phyloP scores from a whole-genome alignment of 345 rosid genomes.

The Euphorbia pulcherrima region DNA sequence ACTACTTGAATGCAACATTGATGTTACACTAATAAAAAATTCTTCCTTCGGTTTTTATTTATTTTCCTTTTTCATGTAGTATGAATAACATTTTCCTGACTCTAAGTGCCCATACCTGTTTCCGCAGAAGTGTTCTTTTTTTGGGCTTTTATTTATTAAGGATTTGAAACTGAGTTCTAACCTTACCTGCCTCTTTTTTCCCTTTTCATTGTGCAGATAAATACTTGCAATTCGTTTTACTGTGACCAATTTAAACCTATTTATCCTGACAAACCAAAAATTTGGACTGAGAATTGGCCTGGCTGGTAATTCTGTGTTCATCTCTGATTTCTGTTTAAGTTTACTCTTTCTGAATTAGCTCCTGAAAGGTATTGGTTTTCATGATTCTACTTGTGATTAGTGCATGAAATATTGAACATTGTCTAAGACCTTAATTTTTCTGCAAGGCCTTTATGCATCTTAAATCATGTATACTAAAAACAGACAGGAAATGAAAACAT shows the following conservation, averaged over 20 bases:
- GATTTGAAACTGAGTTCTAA: not conserved
- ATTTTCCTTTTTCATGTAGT: not conserved
- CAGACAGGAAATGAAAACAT: not conserved
- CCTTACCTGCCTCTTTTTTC: not conserved
- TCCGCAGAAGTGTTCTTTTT: not conserved
- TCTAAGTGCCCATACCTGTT: not conserved
- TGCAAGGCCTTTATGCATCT: not conserved
- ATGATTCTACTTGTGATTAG: not conserved
- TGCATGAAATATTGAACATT: not conserved
- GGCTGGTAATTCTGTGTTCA: conserved; percentile 69
- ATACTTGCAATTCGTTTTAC: conserved; percentile 79
- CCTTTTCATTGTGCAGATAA: conserved; percentile 45
- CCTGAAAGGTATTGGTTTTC: not conserved
- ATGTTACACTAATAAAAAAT: not conserved
- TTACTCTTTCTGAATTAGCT: not conserved
- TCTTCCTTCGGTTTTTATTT: not conserved
- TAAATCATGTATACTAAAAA: not conserved
- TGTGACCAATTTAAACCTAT: conserved; percentile 78
- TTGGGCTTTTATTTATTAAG: not conserved
- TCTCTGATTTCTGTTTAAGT: not conserved
- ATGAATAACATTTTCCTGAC: not conserved
- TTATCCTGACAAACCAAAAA: conserved; percentile 78
- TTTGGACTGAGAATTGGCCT: conserved; percentile 99
- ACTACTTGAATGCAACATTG: not conserved
- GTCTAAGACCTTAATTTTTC: not conserved